Evolutionary conservation across 2,329 filamentous ascomycete species (phyloP).

Genomic region (Ascochyta clinopodiicola): DNA sequence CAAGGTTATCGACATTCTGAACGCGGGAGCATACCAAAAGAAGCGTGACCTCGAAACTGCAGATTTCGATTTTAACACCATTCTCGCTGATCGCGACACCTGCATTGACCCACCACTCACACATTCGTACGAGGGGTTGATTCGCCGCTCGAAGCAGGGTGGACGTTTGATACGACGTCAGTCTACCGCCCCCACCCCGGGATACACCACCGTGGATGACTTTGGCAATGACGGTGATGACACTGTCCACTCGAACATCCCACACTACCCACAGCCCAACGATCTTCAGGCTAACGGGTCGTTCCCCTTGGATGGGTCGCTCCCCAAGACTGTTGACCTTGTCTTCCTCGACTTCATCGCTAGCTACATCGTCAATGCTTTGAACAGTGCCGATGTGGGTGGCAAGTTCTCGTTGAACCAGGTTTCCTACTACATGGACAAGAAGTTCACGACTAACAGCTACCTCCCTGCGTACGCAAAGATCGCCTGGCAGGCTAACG

Average conservation of each 20-base stretch:
- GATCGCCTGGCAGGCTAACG: slow-evolving; percentile 50
- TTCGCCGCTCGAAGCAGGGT: slow-evolving; percentile 38
- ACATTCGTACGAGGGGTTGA: slow-evolving; percentile 30
- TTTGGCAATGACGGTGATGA: slow-evolving; percentile 65
- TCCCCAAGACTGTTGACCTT: slow-evolving; percentile 58
- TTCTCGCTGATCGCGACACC: slow-evolving; percentile 51
- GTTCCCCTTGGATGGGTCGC: slow-evolving; percentile 53
- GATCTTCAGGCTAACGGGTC: slow-evolving; percentile 59
- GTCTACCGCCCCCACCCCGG: slow-evolving; percentile 51
- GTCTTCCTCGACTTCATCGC: slow-evolving; percentile 61
- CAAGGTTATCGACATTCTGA: slow-evolving; percentile 52
- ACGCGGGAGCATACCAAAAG: slow-evolving; percentile 50
- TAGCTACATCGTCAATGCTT: slow-evolving; percentile 43
- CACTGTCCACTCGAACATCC: slow-evolving; percentile 58
- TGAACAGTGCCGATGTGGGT: slow-evolving; percentile 44
- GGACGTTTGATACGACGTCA: slow-evolving; percentile 60
- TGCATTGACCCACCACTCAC: slow-evolving; percentile 58
- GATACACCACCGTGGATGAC: slow-evolving; percentile 64
- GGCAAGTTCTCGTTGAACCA: slow-evolving; percentile 38
- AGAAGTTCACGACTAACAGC: slow-evolving; percentile 52
- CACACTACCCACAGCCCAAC: slow-evolving; percentile 56
- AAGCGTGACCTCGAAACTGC: slow-evolving; percentile 41
- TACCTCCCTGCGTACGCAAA: slow-evolving; percentile 52
- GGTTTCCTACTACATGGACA: slow-evolving; percentile 48
- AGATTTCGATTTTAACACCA: slow-evolving; percentile 47